Evolutionary conservation across 768 basidiomycete species (phyloP), one percentile per base, ranked within the genome.

Genomic region (Lactarius vividus): DNA sequence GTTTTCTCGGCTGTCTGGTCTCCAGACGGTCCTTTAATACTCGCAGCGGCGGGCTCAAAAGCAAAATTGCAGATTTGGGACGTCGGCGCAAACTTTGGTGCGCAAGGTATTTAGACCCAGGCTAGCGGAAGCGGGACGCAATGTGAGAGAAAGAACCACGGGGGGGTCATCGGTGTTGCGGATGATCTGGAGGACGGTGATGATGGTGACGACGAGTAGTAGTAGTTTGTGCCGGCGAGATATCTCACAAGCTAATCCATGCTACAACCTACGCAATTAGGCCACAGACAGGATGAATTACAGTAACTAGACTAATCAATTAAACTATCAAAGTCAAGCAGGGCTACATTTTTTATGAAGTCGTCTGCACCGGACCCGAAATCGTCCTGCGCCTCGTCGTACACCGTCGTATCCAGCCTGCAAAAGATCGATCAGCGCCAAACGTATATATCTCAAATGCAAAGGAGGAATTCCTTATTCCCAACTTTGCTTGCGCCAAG

Each of bases 41-140:
- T 99, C 56, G 96, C 96, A 3, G 95, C 94, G 3, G 96, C 91
- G 35, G 97, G 97, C 15, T 96, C 94, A 2, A 91, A 94, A 73
- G 96, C 93, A 1, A 94, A 90, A 74, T 76, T 99, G 7, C 96
- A 98, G 75, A 81, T 99, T 18, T 99, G 96, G 96, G 96, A 99
- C 72, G 84, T 96, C 46, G 92, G 88, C 11, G 84, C 91, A 5
- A 98, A 92, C 74, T 77, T 81, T 20, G 91, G 92, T 29, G 92
- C 86, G 95, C 57, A 92, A 92, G 73, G 88, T 88, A 0, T 95
- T 98, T 62, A 88, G 86, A 0, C 77, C 83, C 8, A 93, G 96
- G 76, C 79, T 99, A 37, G 80, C 82, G 20, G 85, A 86, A 67
- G 87, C 88, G 3, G 94, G 94, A 0, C 83, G 82, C 69, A 80